Evolutionary conservation across 2,329 filamentous ascomycete genomes (phyloP).

Genomic region (Aspergillus piperis): DNA sequence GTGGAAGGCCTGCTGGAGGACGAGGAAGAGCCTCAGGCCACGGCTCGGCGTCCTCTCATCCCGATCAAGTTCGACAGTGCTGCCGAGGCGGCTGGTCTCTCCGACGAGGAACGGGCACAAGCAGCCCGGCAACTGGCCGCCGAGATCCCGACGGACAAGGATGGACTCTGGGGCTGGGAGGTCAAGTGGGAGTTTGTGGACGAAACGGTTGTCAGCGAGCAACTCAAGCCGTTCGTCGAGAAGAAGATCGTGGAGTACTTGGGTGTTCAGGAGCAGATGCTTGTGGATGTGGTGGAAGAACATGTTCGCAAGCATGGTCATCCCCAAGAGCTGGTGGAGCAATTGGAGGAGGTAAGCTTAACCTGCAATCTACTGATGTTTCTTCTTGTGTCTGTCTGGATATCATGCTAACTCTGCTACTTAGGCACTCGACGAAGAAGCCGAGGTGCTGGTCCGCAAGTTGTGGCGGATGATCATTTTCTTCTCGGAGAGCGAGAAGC

Average conservation of each 20-base stretch:
- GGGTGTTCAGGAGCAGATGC: conserved; percentile 91
- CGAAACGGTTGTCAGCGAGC: conserved; percentile 75
- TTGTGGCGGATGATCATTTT: conserved; percentile 98
- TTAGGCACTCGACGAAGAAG: conserved; percentile 88
- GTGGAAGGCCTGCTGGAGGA: conserved; percentile 94
- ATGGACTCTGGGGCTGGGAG: conserved; percentile 86
- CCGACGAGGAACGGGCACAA: conserved; percentile 82
- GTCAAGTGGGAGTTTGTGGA: conserved; percentile 93
- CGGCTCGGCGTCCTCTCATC: conserved; percentile 72
- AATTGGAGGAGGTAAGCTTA: conserved; percentile 74
- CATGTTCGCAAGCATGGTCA: conserved; percentile 74
- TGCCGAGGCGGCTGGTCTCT: conserved; percentile 66
- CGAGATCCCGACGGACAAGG: conserved; percentile 85
- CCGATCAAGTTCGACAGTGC: conserved; percentile 79
- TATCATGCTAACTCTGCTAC: conserved; percentile 35
- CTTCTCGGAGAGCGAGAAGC: conserved; percentile 92
- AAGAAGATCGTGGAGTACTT: conserved; percentile 98
- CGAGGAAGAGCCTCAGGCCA: conserved; percentile 76
- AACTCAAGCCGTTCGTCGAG: conserved; percentile 91
- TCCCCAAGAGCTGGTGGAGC: conserved; percentile 79
- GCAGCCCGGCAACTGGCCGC: conserved; percentile 79
- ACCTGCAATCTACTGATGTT: conserved; percentile 2
- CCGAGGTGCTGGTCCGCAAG: conserved; percentile 91
- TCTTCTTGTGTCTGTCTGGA: background rate
- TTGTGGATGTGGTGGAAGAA: conserved; percentile 89